These are phyloP conservation scores for Wallacemonas rigidus DNA, from an alignment of 208 protist genomes.

Conservation along the genomic window DNA sequence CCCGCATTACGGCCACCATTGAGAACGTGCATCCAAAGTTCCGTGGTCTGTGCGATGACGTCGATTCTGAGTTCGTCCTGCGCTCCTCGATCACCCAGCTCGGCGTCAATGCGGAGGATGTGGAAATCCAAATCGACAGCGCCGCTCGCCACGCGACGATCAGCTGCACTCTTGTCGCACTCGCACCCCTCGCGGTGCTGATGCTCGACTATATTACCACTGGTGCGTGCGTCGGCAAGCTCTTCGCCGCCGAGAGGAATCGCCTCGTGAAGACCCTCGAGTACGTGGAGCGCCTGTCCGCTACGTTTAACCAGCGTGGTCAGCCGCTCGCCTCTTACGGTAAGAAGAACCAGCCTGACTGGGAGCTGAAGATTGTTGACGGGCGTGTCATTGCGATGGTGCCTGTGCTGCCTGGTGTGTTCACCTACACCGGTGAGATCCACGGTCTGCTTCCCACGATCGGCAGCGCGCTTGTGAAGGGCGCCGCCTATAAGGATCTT, in stretches of 20 bases:
- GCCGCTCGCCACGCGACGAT: constrained; percentile 40
- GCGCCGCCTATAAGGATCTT: constrained; percentile 83
- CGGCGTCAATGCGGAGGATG: constrained; percentile 82
- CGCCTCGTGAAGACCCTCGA: constrained; percentile 70
- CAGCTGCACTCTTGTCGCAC: constrained; percentile 63
- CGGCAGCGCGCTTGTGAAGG: constrained; percentile 64
- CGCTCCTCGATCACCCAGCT: constrained; percentile 90
- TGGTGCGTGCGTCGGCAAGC: constrained; percentile 84
- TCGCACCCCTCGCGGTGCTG: constrained; percentile 81
- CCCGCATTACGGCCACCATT: constrained; percentile 46
- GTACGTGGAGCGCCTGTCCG: constrained; percentile 79
- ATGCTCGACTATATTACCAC: constrained; percentile 83
- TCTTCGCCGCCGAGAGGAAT: constrained; percentile 80
- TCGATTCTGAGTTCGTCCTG: constrained; percentile 79
- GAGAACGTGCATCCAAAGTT: constrained; percentile 74
- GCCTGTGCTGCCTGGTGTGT: constrained; percentile 75
- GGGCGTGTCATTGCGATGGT: constrained; percentile 87
- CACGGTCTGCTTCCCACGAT: constrained; percentile 89
- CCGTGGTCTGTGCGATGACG: constrained; percentile 60
- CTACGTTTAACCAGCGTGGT: constrained; percentile 69
- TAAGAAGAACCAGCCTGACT: constrained; percentile 55
- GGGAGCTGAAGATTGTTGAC: constrained; percentile 76
- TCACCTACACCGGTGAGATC: constrained; percentile 83
- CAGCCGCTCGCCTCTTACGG: constrained; percentile 80
- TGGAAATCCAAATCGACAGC: constrained; percentile 57